Evolutionary conservation across 805 yeast genomes (phyloP).

Genomic region (Ogataea trehalophila): DNA sequence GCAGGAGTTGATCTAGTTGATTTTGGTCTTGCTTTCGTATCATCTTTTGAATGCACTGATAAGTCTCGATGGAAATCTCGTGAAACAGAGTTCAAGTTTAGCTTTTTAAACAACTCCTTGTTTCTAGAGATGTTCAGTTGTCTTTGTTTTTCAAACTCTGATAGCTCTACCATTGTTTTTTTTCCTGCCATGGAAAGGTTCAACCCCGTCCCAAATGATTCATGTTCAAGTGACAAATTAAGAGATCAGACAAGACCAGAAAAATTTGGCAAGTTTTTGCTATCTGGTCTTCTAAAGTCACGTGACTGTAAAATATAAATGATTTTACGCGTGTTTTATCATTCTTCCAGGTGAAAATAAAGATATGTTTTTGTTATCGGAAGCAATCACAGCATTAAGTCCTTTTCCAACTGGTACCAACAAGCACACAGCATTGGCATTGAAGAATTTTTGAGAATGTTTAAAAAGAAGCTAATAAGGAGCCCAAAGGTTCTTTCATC

Average conservation of each 20-base stretch:
- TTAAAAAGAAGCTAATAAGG: not conserved
- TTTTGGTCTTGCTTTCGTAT: constrained; percentile 28
- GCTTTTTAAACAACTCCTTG: constrained; percentile 62
- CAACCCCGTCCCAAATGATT: too few relatives aligned
- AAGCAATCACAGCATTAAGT: too few relatives aligned
- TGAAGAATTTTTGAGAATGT: not conserved
- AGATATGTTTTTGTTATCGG: too few relatives aligned
- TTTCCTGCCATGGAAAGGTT: not conserved
- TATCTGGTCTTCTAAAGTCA: too few relatives aligned
- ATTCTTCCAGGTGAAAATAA: too few relatives aligned
- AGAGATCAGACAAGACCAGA: too few relatives aligned
- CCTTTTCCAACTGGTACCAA: not conserved
- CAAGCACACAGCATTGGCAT: not conserved
- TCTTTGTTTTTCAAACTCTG: constrained; percentile 68
- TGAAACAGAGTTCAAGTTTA: constrained; percentile 60
- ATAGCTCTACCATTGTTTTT: constrained; percentile 29
- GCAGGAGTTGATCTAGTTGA: constrained; percentile 7
- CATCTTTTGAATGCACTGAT: constrained; percentile 9
- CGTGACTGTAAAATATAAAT: too few relatives aligned
- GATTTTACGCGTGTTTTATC: too few relatives aligned
- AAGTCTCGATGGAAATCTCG: constrained; percentile 48
- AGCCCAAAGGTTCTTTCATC: not conserved
- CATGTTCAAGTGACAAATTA: too few relatives aligned
- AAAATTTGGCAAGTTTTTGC: too few relatives aligned
- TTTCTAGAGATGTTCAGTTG: constrained; percentile 81